Conservation (phyloP, 441 rosid species). For the Arabidopsis lyrata region DNA sequence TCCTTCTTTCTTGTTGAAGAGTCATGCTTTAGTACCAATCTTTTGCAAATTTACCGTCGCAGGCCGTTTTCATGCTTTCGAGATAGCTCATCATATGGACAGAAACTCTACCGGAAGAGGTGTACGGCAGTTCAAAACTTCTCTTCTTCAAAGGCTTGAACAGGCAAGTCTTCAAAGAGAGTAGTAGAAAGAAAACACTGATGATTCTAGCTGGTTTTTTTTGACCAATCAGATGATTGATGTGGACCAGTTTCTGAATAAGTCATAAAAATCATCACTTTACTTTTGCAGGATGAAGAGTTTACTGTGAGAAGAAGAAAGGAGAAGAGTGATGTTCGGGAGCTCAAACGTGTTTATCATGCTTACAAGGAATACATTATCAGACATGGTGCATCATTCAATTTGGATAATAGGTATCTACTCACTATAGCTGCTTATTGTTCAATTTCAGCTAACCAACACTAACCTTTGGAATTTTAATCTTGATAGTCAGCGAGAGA, state of each 20-base stretch:
- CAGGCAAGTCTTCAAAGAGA: constrained; percentile 49
- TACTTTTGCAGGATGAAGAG: constrained; percentile 66
- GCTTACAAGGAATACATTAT: constrained; percentile 64
- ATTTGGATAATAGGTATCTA: constrained; percentile 61
- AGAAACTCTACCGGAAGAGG: constrained; percentile 79
- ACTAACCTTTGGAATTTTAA: constrained; percentile 25
- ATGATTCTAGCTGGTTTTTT: neutral
- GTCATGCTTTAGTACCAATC: neutral
- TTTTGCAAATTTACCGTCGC: neutral
- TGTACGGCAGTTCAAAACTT: constrained; percentile 92
- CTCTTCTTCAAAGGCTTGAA: constrained; percentile 91
- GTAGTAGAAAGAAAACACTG: neutral
- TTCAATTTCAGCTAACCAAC: constrained; percentile 6
- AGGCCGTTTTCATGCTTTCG: constrained; percentile 96
- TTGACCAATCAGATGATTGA: neutral
- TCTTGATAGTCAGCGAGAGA: constrained; percentile 54
- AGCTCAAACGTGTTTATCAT: constrained; percentile 81
- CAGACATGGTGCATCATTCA: constrained; percentile 57
- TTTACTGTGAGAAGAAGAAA: constrained; percentile 54
- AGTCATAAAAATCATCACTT: neutral
- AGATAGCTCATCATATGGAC: constrained; percentile 81
- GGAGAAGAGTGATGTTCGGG: constrained; percentile 72
- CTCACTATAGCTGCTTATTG: neutral
- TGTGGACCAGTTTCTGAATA: neutral
- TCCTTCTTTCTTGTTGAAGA: constrained; percentile 17